Evolutionary conservation across 441 rosid species (phyloP), one percentile per base, ranked within the genome.

Genomic region (Bocquillonia castaneifolia): DNA sequence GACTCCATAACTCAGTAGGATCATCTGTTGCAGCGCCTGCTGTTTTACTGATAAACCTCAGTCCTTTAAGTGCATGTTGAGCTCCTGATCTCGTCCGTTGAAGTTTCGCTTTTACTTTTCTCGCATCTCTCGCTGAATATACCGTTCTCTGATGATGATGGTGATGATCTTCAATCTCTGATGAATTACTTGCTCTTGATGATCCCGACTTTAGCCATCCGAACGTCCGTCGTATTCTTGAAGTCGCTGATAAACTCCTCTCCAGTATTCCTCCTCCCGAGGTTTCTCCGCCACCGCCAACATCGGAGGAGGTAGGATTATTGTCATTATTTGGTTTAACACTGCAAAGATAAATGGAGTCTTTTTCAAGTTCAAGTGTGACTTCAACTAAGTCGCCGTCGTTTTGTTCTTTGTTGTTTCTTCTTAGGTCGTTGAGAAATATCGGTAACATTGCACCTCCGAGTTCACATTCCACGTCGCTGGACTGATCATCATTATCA

Each of bases 381-480:
- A 94, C 86, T 76, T 90, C 94, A 0, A 90, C 99, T 2, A 87
- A 77, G 71, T 84, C 97, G 37, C 14, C 47, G 13, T 14, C 14
- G n/a, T n/a, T n/a, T n/a, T n/a, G n/a, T 13, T 82, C 66, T 47
- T 76, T 80, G 68, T 72, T 69, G 63, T 81, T 77, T 60, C 75
- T 76, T 50, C 78, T 74, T 58, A 93, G 77, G 59, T 81, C 92
- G 63, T 83, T 84, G 64, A 94, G 90, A 66, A 92, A 91, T 44
- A 77, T 53, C 50, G 92, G 97, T 82, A 94, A 80, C 97, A 92
- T 94, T 90, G 89, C 88, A 67, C 92, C 91, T 28, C 88, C 88
- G 69, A 79, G 25, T 29, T 76, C 71, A 58, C 70, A 63, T 47
- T 83, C 83, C 9, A 1, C 14, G 28, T 7, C 4, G 36, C 63